phyloP scores from a whole-genome alignment of 108 stramenopile genomes.

The Phaeodactylum tricornutum region DNA sequence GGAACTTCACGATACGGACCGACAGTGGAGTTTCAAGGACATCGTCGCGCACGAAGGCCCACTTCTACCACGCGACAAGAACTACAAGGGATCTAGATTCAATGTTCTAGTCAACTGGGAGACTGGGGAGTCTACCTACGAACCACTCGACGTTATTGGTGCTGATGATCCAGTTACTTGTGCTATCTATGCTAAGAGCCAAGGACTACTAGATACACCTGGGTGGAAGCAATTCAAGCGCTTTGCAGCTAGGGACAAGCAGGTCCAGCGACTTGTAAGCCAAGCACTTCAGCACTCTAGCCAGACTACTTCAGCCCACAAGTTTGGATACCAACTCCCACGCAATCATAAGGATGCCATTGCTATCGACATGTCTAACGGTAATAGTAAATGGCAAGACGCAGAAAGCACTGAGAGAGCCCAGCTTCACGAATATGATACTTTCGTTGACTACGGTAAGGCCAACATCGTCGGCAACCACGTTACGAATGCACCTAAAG shows the following conservation, averaged over 20 bases:
- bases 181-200: constrained; percentile 20
- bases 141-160: constrained; percentile 13
- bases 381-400: background rate
- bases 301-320: background rate
- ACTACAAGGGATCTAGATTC: constrained; percentile 13
- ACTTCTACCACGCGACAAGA: background rate
- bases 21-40: constrained; percentile 1
- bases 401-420: constrained; percentile 9
- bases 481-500: constrained; percentile 7
- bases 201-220: constrained; percentile 12
- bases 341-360: background rate
- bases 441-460: constrained; percentile 9
- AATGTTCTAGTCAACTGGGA: constrained; percentile 26
- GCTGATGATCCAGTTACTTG: constrained; percentile 20
- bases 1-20: background rate
- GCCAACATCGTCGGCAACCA: background rate
- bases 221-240: constrained; percentile 15
- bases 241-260: background rate
- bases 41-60: constrained; percentile 12
- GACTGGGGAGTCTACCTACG: constrained; percentile 12
- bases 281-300: too few species aligned
- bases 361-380: background rate
- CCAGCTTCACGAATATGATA: constrained; percentile 14
- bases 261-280: background rate
- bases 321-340: background rate